Evolutionary conservation across 2,329 filamentous ascomycete genomes (phyloP).

Genomic region (Juglanconis sp.): DNA sequence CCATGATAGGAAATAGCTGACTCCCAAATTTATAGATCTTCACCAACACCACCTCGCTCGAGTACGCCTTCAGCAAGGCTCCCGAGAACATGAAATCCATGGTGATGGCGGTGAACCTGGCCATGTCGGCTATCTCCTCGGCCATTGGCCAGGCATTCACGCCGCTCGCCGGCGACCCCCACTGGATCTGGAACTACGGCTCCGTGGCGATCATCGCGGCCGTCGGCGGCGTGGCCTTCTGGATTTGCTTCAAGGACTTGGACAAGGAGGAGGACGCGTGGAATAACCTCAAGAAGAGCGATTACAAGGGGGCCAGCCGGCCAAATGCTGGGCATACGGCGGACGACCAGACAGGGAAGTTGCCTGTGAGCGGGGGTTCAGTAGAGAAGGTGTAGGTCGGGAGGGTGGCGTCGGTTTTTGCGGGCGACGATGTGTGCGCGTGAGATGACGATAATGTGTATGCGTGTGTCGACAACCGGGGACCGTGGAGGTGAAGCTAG

Average conservation of each 20-base stretch:
- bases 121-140: conserved; percentile 67
- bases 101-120: conserved; percentile 67
- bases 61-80: conserved; percentile 76
- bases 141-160: conserved; percentile 69
- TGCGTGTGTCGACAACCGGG: no score
- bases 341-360: not conserved
- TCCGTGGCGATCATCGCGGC: conserved; percentile 60
- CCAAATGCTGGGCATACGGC: conserved; percentile 27
- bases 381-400: not conserved
- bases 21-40: conserved; percentile 34
- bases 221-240: conserved; percentile 63
- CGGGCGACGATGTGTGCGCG: no score
- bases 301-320: conserved; percentile 39
- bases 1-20: no score
- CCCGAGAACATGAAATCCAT: conserved; percentile 78
- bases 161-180: conserved; percentile 58
- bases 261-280: conserved; percentile 66
- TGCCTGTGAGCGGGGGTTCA: not conserved
- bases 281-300: conserved; percentile 56
- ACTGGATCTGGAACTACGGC: conserved; percentile 71
- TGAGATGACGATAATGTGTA: not conserved
- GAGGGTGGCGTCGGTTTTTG: no score
- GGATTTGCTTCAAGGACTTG: conserved; percentile 63
- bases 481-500: no score
- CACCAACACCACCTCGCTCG: conserved; percentile 59